Evolutionary conservation across 805 yeast species (phyloP), one percentile per base, ranked within the genome.

Genomic region (Yarrowia osloensis): DNA sequence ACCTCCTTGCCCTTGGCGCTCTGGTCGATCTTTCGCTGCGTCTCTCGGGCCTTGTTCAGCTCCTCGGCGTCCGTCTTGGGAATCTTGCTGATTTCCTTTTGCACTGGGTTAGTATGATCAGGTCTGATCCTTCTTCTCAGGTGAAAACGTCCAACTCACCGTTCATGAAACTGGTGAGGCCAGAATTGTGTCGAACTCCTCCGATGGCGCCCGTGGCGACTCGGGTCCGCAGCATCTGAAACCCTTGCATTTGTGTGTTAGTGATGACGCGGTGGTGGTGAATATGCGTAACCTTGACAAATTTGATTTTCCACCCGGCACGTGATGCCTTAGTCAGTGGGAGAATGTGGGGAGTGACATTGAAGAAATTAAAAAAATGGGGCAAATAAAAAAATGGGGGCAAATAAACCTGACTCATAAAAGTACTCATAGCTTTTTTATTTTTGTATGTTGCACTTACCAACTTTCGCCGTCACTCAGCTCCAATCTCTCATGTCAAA

Each of bases 171-270:
- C 44, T 31, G 42, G 66, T 19, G 28, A 61, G 66, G 31, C 54
- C 54, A 11, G 66, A 61, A 35, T 61, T 61, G 54, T 61, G 54
- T 61, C 66, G 66, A 13, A 61, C 66, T 7, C 44, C 42, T 1
- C 37, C 19, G 37, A 57, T n/a, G 49, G 37, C 63, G 49, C 49
- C 49, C 21, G 63, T 28, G 15, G 63, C 49, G 37, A 57, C 63
- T 40, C 63, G 63, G 37, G 49, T 57, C 49, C 63, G 47, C 63
- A 57, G 42, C 63, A 57, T 57, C 63, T 57, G 63, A 57, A 57
- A 21, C 63, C 49, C 63, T 40, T 57, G 63, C 63, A 57, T 57
- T 57, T 6, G 26, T 6, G 40, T 50, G 62, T 37, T 52, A 39
- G 49, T 57, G 63, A 40, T 57, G 44, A 40, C 61, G 63, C 63